phyloP scores from a whole-genome alignment of 495 filamentous ascomycete species.

The Antarctomyces pellizariae region DNA sequence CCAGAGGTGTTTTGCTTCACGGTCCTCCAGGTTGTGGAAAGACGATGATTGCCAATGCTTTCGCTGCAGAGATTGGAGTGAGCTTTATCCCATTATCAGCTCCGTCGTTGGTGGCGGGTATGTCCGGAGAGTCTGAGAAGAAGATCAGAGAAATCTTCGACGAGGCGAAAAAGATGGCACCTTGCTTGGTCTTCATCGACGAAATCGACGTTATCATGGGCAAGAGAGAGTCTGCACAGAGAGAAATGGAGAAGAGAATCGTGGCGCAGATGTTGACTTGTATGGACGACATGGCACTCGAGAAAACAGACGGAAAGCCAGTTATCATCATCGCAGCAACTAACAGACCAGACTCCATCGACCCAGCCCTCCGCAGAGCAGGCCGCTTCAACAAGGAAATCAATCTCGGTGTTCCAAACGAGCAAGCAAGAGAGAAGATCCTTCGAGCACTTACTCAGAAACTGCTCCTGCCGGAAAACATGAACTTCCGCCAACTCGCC shows the following conservation, averaged over 20 bases:
- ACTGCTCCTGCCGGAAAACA: conserved; percentile 39
- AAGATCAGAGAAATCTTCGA: conserved; percentile 80
- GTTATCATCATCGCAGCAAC: conserved; percentile 88
- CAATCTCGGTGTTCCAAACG: conserved; percentile 83
- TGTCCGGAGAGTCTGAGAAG: conserved; percentile 93
- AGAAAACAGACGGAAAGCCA: conserved; percentile 64
- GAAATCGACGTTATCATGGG: conserved; percentile 93
- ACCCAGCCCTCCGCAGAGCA: conserved; percentile 65
- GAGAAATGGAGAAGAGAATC: conserved; percentile 93
- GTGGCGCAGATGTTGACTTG: conserved; percentile 82
- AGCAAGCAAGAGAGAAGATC: conserved; percentile 62
- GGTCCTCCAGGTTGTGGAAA: conserved; percentile 92
- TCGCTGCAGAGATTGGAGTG: conserved; percentile 64
- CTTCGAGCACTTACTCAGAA: conserved; percentile 54
- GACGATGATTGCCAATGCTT: conserved; percentile 78
- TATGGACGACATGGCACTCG: conserved; percentile 63
- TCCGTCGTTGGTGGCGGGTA: conserved; percentile 74
- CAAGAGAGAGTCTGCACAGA: conserved; percentile 81
- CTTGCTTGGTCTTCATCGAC: conserved; percentile 85
- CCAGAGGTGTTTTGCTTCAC: conserved; percentile 76
- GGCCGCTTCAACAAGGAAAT: conserved; percentile 86
- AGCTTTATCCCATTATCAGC: conserved; percentile 78
- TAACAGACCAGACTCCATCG: conserved; percentile 75
- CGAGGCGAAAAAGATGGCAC: conserved; percentile 67
- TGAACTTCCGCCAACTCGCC: conserved; percentile 60